Conservation (phyloP, 1,284 basidiomycete genomes). For the Schizopora paradoxa region DNA sequence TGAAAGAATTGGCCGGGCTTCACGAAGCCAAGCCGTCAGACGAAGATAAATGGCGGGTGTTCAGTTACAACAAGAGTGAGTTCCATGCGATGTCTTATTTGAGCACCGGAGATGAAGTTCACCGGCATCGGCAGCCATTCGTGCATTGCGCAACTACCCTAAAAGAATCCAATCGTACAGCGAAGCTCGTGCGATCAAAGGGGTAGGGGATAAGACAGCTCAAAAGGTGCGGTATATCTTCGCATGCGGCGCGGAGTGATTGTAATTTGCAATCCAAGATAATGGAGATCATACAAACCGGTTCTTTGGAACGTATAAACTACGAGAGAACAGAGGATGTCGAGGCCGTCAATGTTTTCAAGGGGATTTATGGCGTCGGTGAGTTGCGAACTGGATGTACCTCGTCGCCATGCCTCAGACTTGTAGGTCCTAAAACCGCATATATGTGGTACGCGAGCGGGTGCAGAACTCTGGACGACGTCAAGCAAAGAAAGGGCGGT, state of each 20-base stretch:
- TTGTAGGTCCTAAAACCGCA: constrained; percentile 55
- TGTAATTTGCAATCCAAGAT: constrained; percentile 41
- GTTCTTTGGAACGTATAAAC: constrained; percentile 53
- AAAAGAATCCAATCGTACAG: constrained; percentile 55
- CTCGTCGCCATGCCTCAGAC: background rate
- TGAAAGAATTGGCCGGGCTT: constrained; percentile 54
- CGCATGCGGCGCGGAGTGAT: background rate
- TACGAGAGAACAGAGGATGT: constrained; percentile 61
- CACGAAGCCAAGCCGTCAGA: constrained; percentile 51
- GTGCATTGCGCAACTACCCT: constrained; percentile 46
- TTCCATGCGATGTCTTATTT: constrained; percentile 3
- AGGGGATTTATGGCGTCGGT: constrained; percentile 85
- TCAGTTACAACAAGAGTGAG: constrained; percentile 57
- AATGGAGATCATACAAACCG: constrained; percentile 71
- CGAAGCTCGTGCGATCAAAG: constrained; percentile 59
- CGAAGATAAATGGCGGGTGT: constrained; percentile 59
- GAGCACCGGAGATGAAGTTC: constrained; percentile 4
- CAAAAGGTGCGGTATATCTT: constrained; percentile 48
- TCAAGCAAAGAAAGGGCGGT: constrained; percentile 51
- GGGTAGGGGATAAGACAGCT: constrained; percentile 73
- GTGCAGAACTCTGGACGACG: constrained; percentile 73
- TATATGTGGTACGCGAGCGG: constrained; percentile 72
- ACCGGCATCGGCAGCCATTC: constrained; percentile 41
- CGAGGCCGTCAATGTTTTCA: constrained; percentile 48
- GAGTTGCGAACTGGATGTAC: constrained; percentile 23